Base-by-base conservation (phyloP, 1,284 basidiomycete species). In the Chalciporus sp. region DNA sequence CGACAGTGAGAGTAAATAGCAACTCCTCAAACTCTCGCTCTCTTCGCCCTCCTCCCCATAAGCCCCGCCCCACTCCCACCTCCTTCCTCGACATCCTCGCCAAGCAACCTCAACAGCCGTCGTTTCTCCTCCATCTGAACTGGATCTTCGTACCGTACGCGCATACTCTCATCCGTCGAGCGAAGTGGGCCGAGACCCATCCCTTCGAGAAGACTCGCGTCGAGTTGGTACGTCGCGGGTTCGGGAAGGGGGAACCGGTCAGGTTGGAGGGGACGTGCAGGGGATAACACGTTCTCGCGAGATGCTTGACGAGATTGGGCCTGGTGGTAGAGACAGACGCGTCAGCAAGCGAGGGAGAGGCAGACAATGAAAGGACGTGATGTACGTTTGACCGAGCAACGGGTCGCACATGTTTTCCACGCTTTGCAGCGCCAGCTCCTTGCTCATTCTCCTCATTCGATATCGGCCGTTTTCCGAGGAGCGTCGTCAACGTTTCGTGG, bases 121-220 rank as follows among this genome's bases (percentile, higher is more conserved):
- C 74, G 72, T 66, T 77, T 77, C 69, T 87, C 85, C 44, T 77
- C 80, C 33, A 70, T 70, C 70, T 88, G 82, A 17, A 68, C 77
- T 1, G 85, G 84, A 65, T 89, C 87, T 64, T 87, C 85, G 58
- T 89, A 90, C 53, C 76, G 79, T 20, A 89, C 83, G 11, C 77
- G 73, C 67, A 80, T 63, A 62, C 76, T 77, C 60, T 78, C 76
- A 17, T 82, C 79, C 3, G 56, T 56, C 35, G 58, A 58, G 5
- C 52, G 57, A 29, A 20, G 27, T 4, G 40, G 49, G 8, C 51
- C 47, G 27, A 42, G 47, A 6, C 49, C 59, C 16, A 65, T 7
- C 31, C 55, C 62, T 10, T 72, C 69, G 8, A 65, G 53, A 40
- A 72, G 47, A 55, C 72, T 70, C 52, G 66, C 42, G 23, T 74